Evolutionary conservation across 2,329 filamentous ascomycete genomes (phyloP).

Genomic region (Bipolaris oryzae): DNA sequence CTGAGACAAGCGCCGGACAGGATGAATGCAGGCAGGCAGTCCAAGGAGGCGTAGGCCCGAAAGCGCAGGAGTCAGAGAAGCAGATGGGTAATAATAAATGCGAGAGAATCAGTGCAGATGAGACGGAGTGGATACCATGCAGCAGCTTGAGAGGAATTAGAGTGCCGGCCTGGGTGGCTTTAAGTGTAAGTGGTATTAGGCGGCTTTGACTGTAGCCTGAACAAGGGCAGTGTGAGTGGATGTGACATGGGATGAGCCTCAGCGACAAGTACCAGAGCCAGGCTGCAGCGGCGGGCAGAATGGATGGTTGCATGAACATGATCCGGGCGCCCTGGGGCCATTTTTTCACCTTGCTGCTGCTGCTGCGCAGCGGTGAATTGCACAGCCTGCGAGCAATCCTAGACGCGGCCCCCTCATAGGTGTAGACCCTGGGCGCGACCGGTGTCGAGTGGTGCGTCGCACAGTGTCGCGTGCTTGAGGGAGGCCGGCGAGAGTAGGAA

Average conservation of each 20-base stretch:
- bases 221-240: slow-evolving; percentile 33
- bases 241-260: slow-evolving; percentile 21
- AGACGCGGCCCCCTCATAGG: slow-evolving; percentile 20
- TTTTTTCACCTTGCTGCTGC: background rate
- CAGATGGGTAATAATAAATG: slow-evolving; percentile 26
- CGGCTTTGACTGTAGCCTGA: slow-evolving; percentile 43
- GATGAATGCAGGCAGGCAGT: slow-evolving; percentile 20
- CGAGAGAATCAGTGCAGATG: slow-evolving; percentile 29
- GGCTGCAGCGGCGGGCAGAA: slow-evolving; percentile 31
- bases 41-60: slow-evolving; percentile 20
- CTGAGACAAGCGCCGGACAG: slow-evolving; percentile 34
- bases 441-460: slow-evolving; percentile 29
- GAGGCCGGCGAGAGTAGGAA: slow-evolving; percentile 5
- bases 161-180: slow-evolving; percentile 32
- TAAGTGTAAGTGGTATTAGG: slow-evolving; percentile 28
- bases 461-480: slow-evolving; percentile 35
- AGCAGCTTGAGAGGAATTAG: slow-evolving; percentile 29
- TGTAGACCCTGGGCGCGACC: slow-evolving; percentile 29
- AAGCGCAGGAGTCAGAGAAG: slow-evolving; percentile 35
- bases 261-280: slow-evolving; percentile 26
- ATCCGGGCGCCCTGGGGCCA: slow-evolving; percentile 33
- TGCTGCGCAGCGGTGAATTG: slow-evolving; percentile 37
- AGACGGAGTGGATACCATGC: slow-evolving; percentile 27
- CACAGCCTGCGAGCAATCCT: slow-evolving; percentile 39
- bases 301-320: slow-evolving; percentile 29